phyloP scores from a whole-genome alignment of 1,139 yeast genomes.

The Hansenula lynferdii region DNA sequence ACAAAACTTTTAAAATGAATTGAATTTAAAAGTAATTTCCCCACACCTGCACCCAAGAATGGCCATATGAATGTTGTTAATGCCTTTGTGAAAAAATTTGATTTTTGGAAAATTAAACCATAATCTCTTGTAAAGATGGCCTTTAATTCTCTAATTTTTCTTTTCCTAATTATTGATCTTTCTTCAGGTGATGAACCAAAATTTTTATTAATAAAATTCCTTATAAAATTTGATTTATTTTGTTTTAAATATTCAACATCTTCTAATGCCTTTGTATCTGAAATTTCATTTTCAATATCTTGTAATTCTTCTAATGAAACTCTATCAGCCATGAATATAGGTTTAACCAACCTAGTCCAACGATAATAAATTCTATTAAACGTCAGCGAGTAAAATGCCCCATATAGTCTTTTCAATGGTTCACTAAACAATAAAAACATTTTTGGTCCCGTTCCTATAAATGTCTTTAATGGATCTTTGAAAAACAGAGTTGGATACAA shows the following conservation, averaged over 20 bases:
- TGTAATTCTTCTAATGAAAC: constrained; percentile 23
- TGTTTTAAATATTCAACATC: constrained; percentile 2
- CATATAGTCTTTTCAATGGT: constrained; percentile 37
- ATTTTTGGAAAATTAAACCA: constrained; percentile 19
- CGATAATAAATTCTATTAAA: constrained; percentile 42
- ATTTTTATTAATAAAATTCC: constrained; percentile 4
- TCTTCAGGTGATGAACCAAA: constrained; percentile 7
- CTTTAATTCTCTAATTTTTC: constrained; percentile 17
- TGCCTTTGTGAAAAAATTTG: constrained; percentile 13
- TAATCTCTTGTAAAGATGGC: constrained; percentile 28
- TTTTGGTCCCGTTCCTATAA: constrained; percentile 11
- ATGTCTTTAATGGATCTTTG: constrained; percentile 1
- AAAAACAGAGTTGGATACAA: constrained; percentile 13
- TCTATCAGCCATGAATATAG: constrained; percentile 22
- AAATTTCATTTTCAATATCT: constrained; percentile 24
- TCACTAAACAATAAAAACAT: constrained; percentile 10
- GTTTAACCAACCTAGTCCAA: constrained; percentile 25
- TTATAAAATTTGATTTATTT: constrained; percentile 4
- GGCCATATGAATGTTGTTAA: constrained; percentile 36
- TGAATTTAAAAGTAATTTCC: constrained; percentile 17
- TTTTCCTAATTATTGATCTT: constrained; percentile 4
- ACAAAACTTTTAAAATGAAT: constrained; percentile 12
- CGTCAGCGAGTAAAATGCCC: constrained; percentile 27
- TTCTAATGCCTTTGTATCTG: constrained; percentile 15
- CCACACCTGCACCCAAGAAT: constrained; percentile 24